Conservation (phyloP, 164 flowering plant genomes). For the Vitis labrusca region DNA sequence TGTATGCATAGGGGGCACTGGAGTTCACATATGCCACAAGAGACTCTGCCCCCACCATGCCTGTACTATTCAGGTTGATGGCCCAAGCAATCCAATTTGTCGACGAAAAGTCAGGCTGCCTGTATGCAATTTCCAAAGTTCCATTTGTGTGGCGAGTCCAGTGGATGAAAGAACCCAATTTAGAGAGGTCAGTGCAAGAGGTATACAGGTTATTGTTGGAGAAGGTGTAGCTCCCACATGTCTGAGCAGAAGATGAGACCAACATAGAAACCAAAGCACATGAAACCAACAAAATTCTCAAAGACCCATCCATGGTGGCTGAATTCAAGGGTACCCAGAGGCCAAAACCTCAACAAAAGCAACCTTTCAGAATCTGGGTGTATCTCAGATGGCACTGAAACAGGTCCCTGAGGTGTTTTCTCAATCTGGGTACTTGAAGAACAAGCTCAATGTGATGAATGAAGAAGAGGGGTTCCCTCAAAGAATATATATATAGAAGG, state of each 20-base stretch:
- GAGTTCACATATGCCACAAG: constrained; percentile 44
- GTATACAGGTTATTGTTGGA: constrained; percentile 9
- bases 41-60: constrained; percentile 54
- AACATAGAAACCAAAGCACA: constrained; percentile 7
- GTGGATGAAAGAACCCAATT: constrained; percentile 23
- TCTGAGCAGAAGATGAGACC: constrained; percentile 33
- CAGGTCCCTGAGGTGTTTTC: too few species aligned
- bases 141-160: constrained; percentile 22
- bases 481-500: too few species aligned
- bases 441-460: too few species aligned
- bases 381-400: too few species aligned
- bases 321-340: neutral
- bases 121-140: constrained; percentile 19
- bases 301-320: constrained; percentile 1
- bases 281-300: neutral
- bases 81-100: constrained; percentile 35
- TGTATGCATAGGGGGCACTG: constrained; percentile 32
- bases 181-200: constrained; percentile 16
- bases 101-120: constrained; percentile 13
- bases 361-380: neutral
- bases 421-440: neutral
- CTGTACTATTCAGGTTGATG: constrained; percentile 17
- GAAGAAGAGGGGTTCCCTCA: too few species aligned
- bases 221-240: constrained; percentile 25
- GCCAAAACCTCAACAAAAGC: too few species aligned